Evolutionary conservation across 1,284 basidiomycete genomes (phyloP), one percentile per base, ranked within the genome.

Genomic region (Leccinum fallax): DNA sequence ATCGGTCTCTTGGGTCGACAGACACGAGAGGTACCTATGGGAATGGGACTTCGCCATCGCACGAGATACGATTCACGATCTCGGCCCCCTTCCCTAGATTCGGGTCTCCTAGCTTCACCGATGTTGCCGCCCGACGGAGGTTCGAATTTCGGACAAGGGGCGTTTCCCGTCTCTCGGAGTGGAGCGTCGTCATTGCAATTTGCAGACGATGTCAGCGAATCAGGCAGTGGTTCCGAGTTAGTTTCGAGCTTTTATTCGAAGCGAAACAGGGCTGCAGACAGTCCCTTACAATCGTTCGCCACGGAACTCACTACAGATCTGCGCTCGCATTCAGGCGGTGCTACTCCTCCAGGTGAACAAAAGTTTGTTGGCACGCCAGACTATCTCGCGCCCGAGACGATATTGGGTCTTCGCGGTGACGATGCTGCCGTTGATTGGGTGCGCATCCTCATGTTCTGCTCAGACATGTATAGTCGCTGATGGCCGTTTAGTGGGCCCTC

Each of bases 381-480:
- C 77, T 98, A 98, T 75, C 84, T 98, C 48, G 95, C 96, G 3
- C 96, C 96, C 0, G 96, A 98, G 77, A 97, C 93, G 53, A 98
- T 99, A 65, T 85, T 99, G 59, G 97, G 97, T 64, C 85, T 98
- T 66, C 92, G 96, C 56, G 94, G 94, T 58, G 97, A 99, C 73
- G 97, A 98, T 77, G 92, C 91, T 49, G 89, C 91, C 15, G 97
- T 98, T 64, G 97, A 99, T 80, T 99, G 97, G 95, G 93, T 95
- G 66, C 60, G 84, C 76, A 21, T 68, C 74, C 28, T 59, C 49
- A 65, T 40, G 30, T 59, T 61, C 48, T 61, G 57, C 55, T 59
- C n/a, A 16, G 40, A 40, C n/a, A 55, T 30, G 21, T 43, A 51
- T 62, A 34, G 61, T 60, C 60, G 55, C 68, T 67, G 65, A 67